Base-by-base conservation (phyloP, 202 grass and related monocot genomes). In the Schoenoplectus tabernaemontani region DNA sequence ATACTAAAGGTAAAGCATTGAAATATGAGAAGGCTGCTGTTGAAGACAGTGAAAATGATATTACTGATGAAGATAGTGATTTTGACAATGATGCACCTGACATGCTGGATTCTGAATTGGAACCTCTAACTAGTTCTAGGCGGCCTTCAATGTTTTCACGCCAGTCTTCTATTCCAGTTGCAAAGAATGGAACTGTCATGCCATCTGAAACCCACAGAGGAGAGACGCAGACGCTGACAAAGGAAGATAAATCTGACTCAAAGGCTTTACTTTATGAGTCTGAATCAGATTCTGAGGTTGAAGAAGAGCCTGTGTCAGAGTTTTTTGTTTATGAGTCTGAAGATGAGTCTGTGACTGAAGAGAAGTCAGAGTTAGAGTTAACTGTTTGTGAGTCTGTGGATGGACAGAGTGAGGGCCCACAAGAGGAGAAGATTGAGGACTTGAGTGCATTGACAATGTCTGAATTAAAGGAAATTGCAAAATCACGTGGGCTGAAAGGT, bases 101-200 rank as follows among this genome's bases (percentile, higher is more conserved):
- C 16, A 59, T 81, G 7, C 65, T 79, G 57, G 79, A 57, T 75
- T 66, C 85, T 80, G 83, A 68, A 7, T 36, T 16, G 6, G 51
- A 56, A 56, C 76, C 44, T 89, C 50, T 60, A 86, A 76, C 68
- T 32, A 72, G 12, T 50, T 50, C 68, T 64, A 93, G 87, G 24
- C 87, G 85, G 9, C 67, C 82, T 65, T 91, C 91, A 87, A 91
- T 60, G 50, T 91, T 88, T 83, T 92, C 82, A 66, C 77, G 78
- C 64, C 85, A 60, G 68, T 97, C 91, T 89, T 84, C 91, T 78
- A 84, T 94, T 78, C 87, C 87, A 64, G 82, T 83, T 78, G 86
- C 89, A 26, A 90, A 89, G 78, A 86, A 90, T 50, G 89, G n/a
- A n/a, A n/a, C n/a, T n/a, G n/a, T n/a, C n/a, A n/a, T n/a, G n/a